phyloP scores from a whole-genome alignment of 2,329 filamentous ascomycete species.

The Metarhizium humberi region DNA sequence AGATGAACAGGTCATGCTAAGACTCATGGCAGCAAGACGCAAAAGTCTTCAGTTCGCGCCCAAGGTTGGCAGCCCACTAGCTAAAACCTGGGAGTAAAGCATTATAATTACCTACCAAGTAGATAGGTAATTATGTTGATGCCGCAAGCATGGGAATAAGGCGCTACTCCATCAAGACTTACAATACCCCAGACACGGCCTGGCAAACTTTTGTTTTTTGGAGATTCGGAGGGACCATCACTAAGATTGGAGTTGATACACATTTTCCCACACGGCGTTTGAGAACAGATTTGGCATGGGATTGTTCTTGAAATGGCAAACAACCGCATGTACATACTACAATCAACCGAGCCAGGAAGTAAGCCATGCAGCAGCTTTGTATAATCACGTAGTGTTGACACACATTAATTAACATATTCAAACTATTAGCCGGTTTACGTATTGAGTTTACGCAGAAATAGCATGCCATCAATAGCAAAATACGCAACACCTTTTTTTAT shows the following conservation, averaged over 20 bases:
- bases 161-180: background rate
- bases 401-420: background rate
- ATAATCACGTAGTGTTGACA: background rate
- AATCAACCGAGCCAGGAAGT: background rate
- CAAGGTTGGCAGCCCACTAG: constrained; percentile 63
- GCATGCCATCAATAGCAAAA: background rate
- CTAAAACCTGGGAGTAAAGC: constrained; percentile 40
- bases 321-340: background rate
- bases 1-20: constrained; percentile 48
- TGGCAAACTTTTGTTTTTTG: background rate
- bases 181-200: background rate
- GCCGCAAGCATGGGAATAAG: background rate
- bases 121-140: background rate
- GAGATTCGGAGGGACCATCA: background rate
- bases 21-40: constrained; percentile 61
- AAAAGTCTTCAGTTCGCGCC: constrained; percentile 74
- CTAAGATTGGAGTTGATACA: background rate
- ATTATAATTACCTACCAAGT: background rate
- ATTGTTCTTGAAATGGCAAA: background rate
- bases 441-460: background rate
- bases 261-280: background rate
- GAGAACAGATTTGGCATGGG: background rate
- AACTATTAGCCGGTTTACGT: background rate
- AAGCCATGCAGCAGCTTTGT: background rate
- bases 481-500: background rate